phyloP scores from a whole-genome alignment of 306 rosid genomes.

The Gillenia trifoliata region DNA sequence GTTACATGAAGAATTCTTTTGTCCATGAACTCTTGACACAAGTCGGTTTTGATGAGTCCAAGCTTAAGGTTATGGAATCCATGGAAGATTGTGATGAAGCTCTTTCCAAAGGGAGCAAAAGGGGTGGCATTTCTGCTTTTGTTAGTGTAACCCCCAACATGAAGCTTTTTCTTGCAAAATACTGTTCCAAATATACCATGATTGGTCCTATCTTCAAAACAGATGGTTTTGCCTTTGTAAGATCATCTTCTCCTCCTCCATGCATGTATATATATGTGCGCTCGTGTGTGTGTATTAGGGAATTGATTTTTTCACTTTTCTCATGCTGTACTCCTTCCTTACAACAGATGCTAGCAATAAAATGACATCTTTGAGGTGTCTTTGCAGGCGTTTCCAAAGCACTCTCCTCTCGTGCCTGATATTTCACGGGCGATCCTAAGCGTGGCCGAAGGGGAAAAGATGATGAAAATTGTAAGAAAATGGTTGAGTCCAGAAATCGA shows the following conservation, averaged over 20 bases:
- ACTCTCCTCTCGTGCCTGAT: conserved; percentile 52
- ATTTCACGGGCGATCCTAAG: conserved; percentile 54
- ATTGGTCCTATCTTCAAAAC: conserved; percentile 41
- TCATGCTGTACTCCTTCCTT: no score
- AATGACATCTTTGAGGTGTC: background rate
- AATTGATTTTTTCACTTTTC: no score
- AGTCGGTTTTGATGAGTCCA: conserved; percentile 21
- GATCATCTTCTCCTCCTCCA: conserved; percentile 6
- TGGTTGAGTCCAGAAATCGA: conserved; percentile 30
- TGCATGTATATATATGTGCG: no score
- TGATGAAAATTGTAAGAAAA: conserved; percentile 34
- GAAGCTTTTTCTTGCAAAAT: conserved; percentile 29
- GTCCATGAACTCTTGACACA: conserved; percentile 7
- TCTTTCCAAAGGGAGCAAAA: conserved; percentile 19
- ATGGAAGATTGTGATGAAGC: conserved; percentile 11
- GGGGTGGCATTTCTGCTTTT: conserved; percentile 53
- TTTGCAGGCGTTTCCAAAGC: conserved; percentile 42
- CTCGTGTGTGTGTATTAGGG: no score
- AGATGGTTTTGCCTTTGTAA: conserved; percentile 60
- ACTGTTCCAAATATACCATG: conserved; percentile 45
- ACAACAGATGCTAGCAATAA: background rate
- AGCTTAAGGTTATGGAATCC: conserved; percentile 6
- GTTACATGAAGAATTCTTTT: conserved; percentile 15
- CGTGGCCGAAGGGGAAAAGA: conserved; percentile 48
- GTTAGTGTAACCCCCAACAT: conserved; percentile 45